Evolutionary conservation across 306 rosid genomes (phyloP).

Genomic region (Erythrophleum fordii): DNA sequence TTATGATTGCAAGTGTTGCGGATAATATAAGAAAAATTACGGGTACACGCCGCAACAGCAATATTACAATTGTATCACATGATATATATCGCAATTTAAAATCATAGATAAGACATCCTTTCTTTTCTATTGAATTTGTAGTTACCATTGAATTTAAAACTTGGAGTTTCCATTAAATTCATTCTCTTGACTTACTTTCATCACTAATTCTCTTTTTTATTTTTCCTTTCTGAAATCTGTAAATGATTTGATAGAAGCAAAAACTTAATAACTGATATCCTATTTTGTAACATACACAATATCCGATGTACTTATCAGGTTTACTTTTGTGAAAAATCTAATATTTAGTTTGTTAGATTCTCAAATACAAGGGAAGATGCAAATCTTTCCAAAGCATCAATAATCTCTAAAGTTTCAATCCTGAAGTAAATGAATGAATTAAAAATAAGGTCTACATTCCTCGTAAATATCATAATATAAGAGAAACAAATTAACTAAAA

Average conservation of each 20-base stretch:
- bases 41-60: too few species aligned
- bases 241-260: neutral
- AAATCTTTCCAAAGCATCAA: constrained; percentile 71
- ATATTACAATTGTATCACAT: too few species aligned
- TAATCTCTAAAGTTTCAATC: constrained; percentile 78
- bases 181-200: constrained; percentile 8
- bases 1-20: too few species aligned
- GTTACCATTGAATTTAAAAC: too few species aligned
- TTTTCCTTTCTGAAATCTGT: neutral
- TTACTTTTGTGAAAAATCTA: neutral
- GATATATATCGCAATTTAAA: too few species aligned
- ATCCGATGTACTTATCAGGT: constrained; percentile 12
- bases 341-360: neutral
- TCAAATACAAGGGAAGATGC: constrained; percentile 25
- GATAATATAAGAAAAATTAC: too few species aligned
- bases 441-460: constrained; percentile 21
- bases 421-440: constrained; percentile 47
- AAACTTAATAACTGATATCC: neutral
- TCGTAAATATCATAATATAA: neutral
- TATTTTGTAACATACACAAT: neutral
- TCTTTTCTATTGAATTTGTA: neutral
- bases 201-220: neutral
- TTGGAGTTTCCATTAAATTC: neutral
- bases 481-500: constrained; percentile 23
- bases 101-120: neutral